Evolutionary conservation across 116 monocot species (phyloP).

Genomic region (Thalassia testudinum): DNA sequence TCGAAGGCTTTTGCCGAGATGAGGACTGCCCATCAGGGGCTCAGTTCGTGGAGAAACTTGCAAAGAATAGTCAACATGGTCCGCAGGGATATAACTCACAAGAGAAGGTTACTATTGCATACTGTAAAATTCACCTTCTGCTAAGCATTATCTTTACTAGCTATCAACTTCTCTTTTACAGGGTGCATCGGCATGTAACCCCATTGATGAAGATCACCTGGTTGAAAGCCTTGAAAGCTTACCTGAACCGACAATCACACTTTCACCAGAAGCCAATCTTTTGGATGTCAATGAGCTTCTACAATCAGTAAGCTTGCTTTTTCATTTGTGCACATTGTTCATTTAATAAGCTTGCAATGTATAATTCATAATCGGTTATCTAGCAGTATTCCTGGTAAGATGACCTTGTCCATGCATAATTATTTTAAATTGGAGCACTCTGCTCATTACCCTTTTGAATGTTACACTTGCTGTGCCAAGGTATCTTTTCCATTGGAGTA

Average conservation of each 20-base stretch:
- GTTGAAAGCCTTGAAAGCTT: slow-evolving; percentile 38
- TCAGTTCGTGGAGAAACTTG: slow-evolving; percentile 44
- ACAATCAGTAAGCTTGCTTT: slow-evolving; percentile 44
- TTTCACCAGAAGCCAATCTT: slow-evolving; percentile 20
- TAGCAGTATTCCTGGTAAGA: too few species aligned
- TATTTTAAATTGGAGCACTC: too few species aligned
- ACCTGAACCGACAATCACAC: slow-evolving; percentile 16
- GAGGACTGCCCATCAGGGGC: slow-evolving; percentile 64
- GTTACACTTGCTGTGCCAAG: too few species aligned
- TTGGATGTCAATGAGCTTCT: slow-evolving; percentile 74
- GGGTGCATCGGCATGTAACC: not conserved
- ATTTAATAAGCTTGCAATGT: too few species aligned
- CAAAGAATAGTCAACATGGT: slow-evolving; percentile 7
- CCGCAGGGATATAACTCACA: slow-evolving; percentile 14
- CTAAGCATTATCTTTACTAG: too few species aligned
- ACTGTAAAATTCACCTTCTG: too few species aligned
- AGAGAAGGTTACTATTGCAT: slow-evolving; percentile 25
- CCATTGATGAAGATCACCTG: slow-evolving; percentile 44
- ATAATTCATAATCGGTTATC: too few species aligned
- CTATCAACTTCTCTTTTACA: too few species aligned
- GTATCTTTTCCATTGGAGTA: too few species aligned
- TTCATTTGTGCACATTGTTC: not conserved
- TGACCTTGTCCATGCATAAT: too few species aligned
- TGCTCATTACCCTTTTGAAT: too few species aligned
- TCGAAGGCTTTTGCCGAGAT: slow-evolving; percentile 32